Base-by-base conservation (phyloP, 139 green algal genomes). In the Chlamydomonas incerta region DNA sequence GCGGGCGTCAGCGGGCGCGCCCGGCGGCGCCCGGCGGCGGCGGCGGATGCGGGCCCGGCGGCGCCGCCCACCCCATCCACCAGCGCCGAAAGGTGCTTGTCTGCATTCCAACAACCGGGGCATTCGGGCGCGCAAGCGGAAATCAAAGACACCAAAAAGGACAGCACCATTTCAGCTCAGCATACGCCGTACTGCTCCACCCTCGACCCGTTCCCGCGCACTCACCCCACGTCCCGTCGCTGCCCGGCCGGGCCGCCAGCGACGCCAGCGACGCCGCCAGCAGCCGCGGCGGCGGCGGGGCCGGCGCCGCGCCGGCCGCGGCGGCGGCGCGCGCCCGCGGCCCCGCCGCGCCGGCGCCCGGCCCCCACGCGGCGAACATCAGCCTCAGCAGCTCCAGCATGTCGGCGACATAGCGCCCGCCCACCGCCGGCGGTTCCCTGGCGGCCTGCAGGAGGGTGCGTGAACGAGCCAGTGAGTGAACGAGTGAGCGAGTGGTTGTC, bases 261-360 rank as follows among this genome's bases (percentile, higher is more conserved):
- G 35, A 35, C 31, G 75, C 60, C 60, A 83, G 29, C 35, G 41
- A 37, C 58, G 35, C 35, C 75, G 75, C 75, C 75, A 83, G n/a
- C 2, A 23, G 31, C 31, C 52, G 31, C 50, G 57, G 31, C 47
- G 74, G 31, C 74, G 74, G 55, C 55, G 74, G 6, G 55, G 29
- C 24, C 35, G 58, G 29, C 20, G 20, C 29, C 29, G 29, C 35
- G 47, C 58, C 74, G 0, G 58, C 74, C 55, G 9, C 37, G 31
- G 37, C 60, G 21, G 35, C 75, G 47, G 26, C 75, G 41, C 35
- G 60, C 18, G 58, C 60, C 6, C 41, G 41, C 41, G 41, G 41
- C 41, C 41, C 41, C 8, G 41, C 41, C 41, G 41, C 41, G 41
- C 41, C 41, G 41, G 41, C 41, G 41, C 41, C 41, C 6, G 41